Evolutionary conservation across 129 eudicot species (phyloP), one percentile per base, ranked within the genome.

Genomic region (Chrysanthemum lavandulifolium): DNA sequence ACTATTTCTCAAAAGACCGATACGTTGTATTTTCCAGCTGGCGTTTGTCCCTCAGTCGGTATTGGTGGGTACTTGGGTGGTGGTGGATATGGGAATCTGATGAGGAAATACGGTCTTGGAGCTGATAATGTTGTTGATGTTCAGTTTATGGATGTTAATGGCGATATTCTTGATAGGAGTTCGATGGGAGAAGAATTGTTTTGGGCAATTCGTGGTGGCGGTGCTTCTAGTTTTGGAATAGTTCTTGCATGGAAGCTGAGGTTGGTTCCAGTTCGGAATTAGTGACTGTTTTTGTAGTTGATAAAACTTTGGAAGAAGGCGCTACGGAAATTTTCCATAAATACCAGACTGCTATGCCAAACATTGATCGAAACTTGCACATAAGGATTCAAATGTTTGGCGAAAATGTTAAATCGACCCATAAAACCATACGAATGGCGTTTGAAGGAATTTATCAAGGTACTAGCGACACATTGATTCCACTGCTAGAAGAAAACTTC

Each of bases 401-500:
- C 1, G 68, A 19, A 27, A 2, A 40, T 65, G 4, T 55, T 7
- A 3, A 72, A 50, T 45, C 18, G 12, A 7, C 25, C 1, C n/a
- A 45, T 10, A 47, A 23, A 57, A 81, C 76, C 1, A 61, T 73
- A 9, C 67, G 36, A n/a, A 45, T 77, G 12, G 4, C 50, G 2
- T 81, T 84, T 11, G 1, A 72, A 2, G 75, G 81, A 2, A 0
- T 79, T n/a, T 85, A 69, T 71, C 80, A 65, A 12, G 86, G 86
- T 1, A 51, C 61, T 43, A 61, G 29, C 18, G 60, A 81, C 21
- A 27, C 65, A 16, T 33, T 84, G 51, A n/a, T 74, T 13, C 55
- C 81, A 0, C 3, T 71, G 3, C 43, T 85, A 58, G 31, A 78
- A 12, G 13, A 75, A 33, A 55, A 9, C 2, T 81, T 85, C 10